phyloP scores from a whole-genome alignment of 108 stramenopile genomes.

The Chaetoceros tenuissimus region DNA sequence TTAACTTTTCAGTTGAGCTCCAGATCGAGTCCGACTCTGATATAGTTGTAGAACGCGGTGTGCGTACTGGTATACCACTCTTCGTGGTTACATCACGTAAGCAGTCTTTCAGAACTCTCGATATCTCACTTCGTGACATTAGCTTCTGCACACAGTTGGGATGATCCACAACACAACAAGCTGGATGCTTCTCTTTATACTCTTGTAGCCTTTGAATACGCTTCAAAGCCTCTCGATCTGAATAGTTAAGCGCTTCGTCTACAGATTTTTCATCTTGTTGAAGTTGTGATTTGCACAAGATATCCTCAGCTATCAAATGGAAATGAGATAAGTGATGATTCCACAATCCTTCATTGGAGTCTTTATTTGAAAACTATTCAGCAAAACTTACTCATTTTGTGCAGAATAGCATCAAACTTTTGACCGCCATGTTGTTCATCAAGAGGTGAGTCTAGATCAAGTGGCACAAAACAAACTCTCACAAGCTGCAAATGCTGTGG shows the following conservation, averaged over 20 bases:
- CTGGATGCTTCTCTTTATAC: constrained; percentile 50
- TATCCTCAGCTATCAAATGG: too few species aligned
- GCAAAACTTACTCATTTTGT: too few species aligned
- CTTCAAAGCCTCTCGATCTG: constrained; percentile 28
- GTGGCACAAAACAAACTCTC: constrained; percentile 70
- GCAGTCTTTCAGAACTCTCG: constrained; percentile 39
- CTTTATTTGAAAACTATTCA: too few species aligned
- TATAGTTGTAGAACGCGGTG: constrained; percentile 53
- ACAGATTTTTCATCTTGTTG: not conserved
- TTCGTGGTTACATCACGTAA: constrained; percentile 37
- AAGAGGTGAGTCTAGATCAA: constrained; percentile 65
- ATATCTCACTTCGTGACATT: constrained; percentile 74
- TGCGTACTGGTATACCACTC: constrained; percentile 51
- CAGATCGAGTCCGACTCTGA: constrained; percentile 1
- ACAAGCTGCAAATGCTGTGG: constrained; percentile 26
- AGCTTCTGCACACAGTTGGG: constrained; percentile 56
- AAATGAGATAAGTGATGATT: too few species aligned
- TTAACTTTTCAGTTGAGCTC: constrained; percentile 1
- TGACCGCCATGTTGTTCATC: constrained; percentile 83
- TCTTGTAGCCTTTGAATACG: constrained; percentile 55
- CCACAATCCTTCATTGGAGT: too few species aligned
- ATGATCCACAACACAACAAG: constrained; percentile 70
- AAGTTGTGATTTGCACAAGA: constrained; percentile 39
- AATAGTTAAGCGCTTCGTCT: constrained; percentile 6
- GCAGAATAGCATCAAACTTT: constrained; percentile 71